phyloP scores from a whole-genome alignment of 306 rosid genomes.

The Rubus idaeus region DNA sequence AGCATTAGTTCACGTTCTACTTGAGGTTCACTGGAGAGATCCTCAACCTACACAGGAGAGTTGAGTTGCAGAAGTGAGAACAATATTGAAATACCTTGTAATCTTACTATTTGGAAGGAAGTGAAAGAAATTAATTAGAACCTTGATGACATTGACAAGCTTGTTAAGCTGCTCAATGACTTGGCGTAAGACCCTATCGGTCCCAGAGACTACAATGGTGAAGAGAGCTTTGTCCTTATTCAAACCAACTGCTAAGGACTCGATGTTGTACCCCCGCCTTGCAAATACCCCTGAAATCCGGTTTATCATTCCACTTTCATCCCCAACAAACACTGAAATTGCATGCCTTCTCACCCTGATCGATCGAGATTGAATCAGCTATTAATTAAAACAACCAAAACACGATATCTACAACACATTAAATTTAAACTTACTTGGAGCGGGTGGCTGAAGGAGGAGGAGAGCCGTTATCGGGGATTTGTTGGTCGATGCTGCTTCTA shows the following conservation, averaged over 20 bases:
- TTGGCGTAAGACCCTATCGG: slow-evolving; percentile 56
- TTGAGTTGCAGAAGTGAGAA: too few relatives aligned
- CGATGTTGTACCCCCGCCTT: slow-evolving; percentile 76
- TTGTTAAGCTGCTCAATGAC: slow-evolving; percentile 77
- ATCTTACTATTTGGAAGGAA: too few relatives aligned
- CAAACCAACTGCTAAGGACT: slow-evolving; percentile 81
- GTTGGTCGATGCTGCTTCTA: slow-evolving; percentile 23
- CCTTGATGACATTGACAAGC: slow-evolving; percentile 77
- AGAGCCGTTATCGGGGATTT: slow-evolving; percentile 23
- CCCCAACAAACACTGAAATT: slow-evolving; percentile 82
- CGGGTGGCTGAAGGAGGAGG: slow-evolving; percentile 32
- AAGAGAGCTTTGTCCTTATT: slow-evolving; percentile 75
- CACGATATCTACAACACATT: background rate
- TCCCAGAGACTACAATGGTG: slow-evolving; percentile 72
- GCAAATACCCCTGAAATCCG: slow-evolving; percentile 83
- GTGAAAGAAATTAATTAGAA: background rate
- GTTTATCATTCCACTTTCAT: slow-evolving; percentile 86
- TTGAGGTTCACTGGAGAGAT: slow-evolving; percentile 69
- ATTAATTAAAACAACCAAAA: background rate
- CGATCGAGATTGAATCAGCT: background rate
- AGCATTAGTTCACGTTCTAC: slow-evolving; percentile 86
- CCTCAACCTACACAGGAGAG: slow-evolving; percentile 55
- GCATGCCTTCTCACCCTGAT: slow-evolving; percentile 65
- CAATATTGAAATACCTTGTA: too few relatives aligned
- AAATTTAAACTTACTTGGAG: slow-evolving; percentile 37